Base-by-base conservation (phyloP, 495 filamentous ascomycete species). In the Cryomyces minteri region DNA sequence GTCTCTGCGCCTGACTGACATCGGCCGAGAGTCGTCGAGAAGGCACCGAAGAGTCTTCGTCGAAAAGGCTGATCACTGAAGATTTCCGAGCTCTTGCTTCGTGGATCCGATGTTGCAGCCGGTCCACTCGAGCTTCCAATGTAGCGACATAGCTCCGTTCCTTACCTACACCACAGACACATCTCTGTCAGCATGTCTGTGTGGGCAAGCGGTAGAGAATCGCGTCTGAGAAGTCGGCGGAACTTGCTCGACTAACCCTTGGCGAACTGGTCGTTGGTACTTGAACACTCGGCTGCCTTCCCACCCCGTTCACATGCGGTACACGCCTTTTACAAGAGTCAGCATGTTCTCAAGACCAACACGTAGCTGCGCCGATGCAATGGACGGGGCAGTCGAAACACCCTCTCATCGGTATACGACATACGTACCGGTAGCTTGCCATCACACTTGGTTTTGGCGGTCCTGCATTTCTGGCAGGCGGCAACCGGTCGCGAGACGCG, bases 81-180 rank as follows among this genome's bases (percentile, higher is more conserved):
- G 58, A 51, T 52, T 77, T 76, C 32, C 73, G 60, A 6, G 65
- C 67, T 45, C 67, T 66, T 34, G 75, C 76, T 54, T 80, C 79
- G 30, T 65, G 60, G 37, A 88, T 66, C 49, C 71, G 70, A 57
- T 73, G 79, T 58, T 90, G 82, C 10, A 96, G 72, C 62, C 77
- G 84, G 56, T 94, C 88, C 50, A 88, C 77, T 44, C 81, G 80
- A 5, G 81, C 75, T 61, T 96, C 88, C 28, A 96, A 69, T 2
- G 87, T 88, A 5, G 87, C 85, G 31, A 94, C 86, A 65, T 94
- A 96, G 59, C 85, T 94, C 53, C 88, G 70, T 58, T 96, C 88
- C 62, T 94, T 94, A 29, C 88, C 88, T 25, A 25, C 18, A 25
- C 18, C 1, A 25, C 2, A 25, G 18, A 25, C 2, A 25, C 18